Percentiles rank a stretch among this genome's conserved stretches.
phyloP scores from a whole-genome alignment of 106 monocot genomes.

The Dioscorea zingiberensis region DNA sequence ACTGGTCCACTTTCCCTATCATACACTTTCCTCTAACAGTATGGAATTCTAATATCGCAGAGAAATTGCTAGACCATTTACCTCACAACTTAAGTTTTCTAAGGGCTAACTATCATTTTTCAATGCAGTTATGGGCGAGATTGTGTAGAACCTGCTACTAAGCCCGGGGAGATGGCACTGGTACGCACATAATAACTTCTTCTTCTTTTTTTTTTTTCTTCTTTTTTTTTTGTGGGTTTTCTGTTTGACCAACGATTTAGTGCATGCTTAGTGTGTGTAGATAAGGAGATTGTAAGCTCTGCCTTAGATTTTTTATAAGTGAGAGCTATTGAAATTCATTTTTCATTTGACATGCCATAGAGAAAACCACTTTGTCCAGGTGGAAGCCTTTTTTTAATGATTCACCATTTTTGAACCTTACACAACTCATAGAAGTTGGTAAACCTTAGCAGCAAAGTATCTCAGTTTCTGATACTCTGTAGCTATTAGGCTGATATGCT shows the following conservation, averaged over 20 bases:
- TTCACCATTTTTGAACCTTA: no score
- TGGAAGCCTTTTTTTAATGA: no score
- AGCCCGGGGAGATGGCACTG: conserved; percentile 76
- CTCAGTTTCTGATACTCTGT: no score
- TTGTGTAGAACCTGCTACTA: conserved; percentile 77
- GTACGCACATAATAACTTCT: conserved; percentile 24
- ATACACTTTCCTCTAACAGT: no score
- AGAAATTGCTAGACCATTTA: no score
- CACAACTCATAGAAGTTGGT: no score
- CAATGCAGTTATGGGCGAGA: conserved; percentile 75
- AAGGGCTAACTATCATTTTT: background rate
- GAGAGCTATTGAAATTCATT: background rate
- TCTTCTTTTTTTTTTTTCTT: background rate
- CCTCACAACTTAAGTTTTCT: background rate
- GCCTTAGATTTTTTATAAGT: background rate
- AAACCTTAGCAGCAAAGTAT: no score
- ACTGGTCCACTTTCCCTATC: no score
- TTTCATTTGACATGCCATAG: background rate
- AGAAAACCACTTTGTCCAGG: background rate
- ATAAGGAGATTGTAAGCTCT: background rate
- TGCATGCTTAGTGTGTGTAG: background rate
- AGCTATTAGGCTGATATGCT: no score
- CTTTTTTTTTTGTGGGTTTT: background rate
- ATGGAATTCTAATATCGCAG: no score
- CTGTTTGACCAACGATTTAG: background rate